phyloP scores from a whole-genome alignment of 208 protist species.

The Herpetomonas samuelpessoai region DNA sequence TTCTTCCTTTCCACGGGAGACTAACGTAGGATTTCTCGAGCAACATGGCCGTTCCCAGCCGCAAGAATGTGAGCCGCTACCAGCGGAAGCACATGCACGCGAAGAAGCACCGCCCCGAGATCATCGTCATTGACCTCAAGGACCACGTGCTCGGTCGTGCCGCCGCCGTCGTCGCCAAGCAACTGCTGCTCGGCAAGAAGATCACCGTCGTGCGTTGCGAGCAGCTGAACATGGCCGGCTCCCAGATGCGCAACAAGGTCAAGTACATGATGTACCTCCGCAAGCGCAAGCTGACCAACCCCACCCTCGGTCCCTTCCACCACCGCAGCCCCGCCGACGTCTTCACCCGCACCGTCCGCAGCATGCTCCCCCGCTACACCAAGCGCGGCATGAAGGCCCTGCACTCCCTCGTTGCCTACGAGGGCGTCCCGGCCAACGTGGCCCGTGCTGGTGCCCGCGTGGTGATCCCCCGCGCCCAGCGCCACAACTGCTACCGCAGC shows the following conservation, averaged over 20 bases:
- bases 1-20: constrained; percentile 1
- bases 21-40: no score
- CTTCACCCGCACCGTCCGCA: constrained; percentile 94
- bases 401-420: constrained; percentile 73
- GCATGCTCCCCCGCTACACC: constrained; percentile 97
- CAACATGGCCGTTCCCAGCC: constrained; percentile 66
- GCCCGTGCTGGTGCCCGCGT: constrained; percentile 59
- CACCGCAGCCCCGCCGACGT: constrained; percentile 97
- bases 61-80: constrained; percentile 53
- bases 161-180: constrained; percentile 97
- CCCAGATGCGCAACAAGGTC: constrained; percentile 98
- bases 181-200: constrained; percentile 96
- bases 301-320: constrained; percentile 97
- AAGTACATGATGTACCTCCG: constrained; percentile 92
- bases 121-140: constrained; percentile 96
- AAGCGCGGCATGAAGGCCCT: constrained; percentile 83
- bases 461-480: constrained; percentile 75
- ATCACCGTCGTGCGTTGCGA: constrained; percentile 97
- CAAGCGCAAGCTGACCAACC: constrained; percentile 98
- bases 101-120: constrained; percentile 83
- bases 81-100: constrained; percentile 60
- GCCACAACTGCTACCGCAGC: constrained; percentile 65
- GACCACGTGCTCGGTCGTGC: constrained; percentile 98
- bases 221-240: constrained; percentile 94
- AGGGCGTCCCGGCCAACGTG: constrained; percentile 76